Evolutionary conservation across 306 rosid species (phyloP).

Genomic region (Ormosia emarginata): DNA sequence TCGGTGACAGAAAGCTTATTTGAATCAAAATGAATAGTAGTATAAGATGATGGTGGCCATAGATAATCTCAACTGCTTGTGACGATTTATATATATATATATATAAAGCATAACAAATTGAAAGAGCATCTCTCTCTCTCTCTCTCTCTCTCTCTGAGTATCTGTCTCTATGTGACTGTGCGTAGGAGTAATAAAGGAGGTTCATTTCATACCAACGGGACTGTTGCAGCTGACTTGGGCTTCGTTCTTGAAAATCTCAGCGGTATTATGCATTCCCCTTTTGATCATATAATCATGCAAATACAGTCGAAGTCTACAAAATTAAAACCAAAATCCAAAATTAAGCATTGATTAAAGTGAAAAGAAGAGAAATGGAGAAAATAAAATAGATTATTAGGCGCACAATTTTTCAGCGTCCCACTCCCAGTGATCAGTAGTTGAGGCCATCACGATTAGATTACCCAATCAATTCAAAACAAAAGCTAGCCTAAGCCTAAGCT

Average conservation of each 20-base stretch:
- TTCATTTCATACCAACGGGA: constrained; percentile 23
- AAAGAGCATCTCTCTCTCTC: too few relatives aligned
- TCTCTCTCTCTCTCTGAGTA: too few relatives aligned
- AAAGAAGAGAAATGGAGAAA: not conserved
- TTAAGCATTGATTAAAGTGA: not conserved
- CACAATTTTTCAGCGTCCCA: constrained; percentile 37
- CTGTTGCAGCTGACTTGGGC: not conserved
- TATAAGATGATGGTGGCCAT: too few relatives aligned
- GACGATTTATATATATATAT: too few relatives aligned
- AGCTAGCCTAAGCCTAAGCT: not conserved
- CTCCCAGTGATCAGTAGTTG: not conserved
- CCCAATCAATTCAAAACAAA: not conserved
- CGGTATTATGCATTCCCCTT: constrained; percentile 36
- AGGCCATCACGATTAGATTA: constrained; percentile 22
- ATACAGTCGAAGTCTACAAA: constrained; percentile 34
- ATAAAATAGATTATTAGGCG: not conserved
- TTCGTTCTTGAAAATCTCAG: constrained; percentile 46
- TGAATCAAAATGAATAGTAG: too few relatives aligned
- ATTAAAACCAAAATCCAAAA: not conserved
- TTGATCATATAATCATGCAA: constrained; percentile 50
- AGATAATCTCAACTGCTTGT: too few relatives aligned
- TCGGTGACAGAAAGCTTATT: too few relatives aligned
- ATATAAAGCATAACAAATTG: too few relatives aligned
- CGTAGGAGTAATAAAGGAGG: not conserved
- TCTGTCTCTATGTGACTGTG: not conserved